Evolutionary conservation across 805 yeast genomes (phyloP), one percentile per base, ranked within the genome.

Genomic region (Deakozyma indianensis): DNA sequence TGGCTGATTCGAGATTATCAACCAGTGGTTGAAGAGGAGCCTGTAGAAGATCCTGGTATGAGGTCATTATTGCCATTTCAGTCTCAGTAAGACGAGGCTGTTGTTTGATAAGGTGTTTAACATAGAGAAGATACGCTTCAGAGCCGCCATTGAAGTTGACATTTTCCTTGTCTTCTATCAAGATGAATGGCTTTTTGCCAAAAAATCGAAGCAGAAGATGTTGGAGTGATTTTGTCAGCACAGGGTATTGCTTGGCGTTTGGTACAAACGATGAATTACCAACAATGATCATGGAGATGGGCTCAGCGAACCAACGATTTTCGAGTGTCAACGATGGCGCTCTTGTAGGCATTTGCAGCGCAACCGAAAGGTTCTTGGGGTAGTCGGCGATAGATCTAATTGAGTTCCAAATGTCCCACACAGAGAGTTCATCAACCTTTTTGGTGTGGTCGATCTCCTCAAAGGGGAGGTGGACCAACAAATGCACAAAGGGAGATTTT

Each of bases 361-460:
- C 83, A 45, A 86, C 77, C n/a, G 84, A 77, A 44, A 81, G 60
- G 21, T 75, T 70, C 1, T 60, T 49, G 43, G 78, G 68, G 53
- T 78, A 77, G 46, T 70, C 69, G 52, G 80, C 75, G 29, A 72
- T 62, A 3, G 69, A 65, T 22, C 86, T 63, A 2, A 81, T 71
- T 1, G 81, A 68, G 51, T 80, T 76, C 88, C 88, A 81, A 52
- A 78, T 69, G 45, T 78, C 83, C 88, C 88, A 81, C 1, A 82
- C 77, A 2, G 80, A 75, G 25, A 80, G 58, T 21, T 49, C 41
- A 44, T 60, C 64, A 72, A 53, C 69, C 45, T 50, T 52, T 40
- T 29, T 28, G 27, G 48, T 48, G 24, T 71, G 2, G 70, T 67
- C 1, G 78, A 70, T 7, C 69, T 62, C 44, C 60, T 62, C 57